These are phyloP conservation scores for Quaeritorhiza haematococci DNA, from an alignment of 371 early-diverging fungal genomes.

Conservation along the genomic window DNA sequence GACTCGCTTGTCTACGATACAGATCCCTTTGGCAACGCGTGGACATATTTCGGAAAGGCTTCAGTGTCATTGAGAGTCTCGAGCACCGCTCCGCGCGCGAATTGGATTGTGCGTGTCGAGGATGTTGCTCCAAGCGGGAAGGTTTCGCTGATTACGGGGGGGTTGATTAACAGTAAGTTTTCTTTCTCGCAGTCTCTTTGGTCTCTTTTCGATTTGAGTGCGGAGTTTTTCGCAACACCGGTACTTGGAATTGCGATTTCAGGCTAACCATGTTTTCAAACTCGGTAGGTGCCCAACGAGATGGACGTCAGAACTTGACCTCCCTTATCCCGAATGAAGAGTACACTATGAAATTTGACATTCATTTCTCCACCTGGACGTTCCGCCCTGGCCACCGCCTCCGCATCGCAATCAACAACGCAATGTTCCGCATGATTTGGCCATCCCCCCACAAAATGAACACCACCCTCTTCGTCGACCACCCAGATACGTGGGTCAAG, in stretches of 20 bases:
- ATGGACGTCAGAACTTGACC: no score
- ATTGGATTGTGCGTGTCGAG: background rate
- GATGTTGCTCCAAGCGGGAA: background rate
- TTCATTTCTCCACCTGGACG: background rate
- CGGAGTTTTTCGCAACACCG: no score
- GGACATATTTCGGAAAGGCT: background rate
- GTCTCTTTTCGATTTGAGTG: no score
- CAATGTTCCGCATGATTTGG: background rate
- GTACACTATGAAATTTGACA: background rate
- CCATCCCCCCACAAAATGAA: background rate
- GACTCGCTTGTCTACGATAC: background rate
- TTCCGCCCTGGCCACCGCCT: background rate
- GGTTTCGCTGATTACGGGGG: background rate
- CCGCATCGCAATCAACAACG: background rate
- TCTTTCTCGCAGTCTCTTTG: background rate
- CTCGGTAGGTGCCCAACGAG: no score
- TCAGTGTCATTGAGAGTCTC: background rate
- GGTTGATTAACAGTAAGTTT: background rate
- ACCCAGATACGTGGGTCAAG: background rate
- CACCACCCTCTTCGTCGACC: background rate
- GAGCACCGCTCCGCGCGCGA: background rate
- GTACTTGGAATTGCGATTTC: no score
- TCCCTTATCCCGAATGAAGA: background rate
- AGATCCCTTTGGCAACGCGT: background rate
- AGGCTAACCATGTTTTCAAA: no score